Percentiles rank a stretch among this genome's conserved stretches.
Conservation (phyloP, 306 rosid species). For the Inga laurina region DNA sequence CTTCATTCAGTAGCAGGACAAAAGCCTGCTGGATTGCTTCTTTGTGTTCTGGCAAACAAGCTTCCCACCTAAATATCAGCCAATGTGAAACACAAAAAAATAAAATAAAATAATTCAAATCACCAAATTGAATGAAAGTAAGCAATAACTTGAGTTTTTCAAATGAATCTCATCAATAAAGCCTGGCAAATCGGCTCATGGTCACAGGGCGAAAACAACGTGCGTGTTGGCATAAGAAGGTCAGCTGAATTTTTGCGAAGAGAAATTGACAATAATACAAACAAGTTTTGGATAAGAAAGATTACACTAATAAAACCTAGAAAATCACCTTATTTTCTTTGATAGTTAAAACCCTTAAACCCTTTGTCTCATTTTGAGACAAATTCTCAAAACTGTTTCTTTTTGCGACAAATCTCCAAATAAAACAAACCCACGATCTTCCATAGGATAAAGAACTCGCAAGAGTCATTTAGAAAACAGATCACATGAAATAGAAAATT, state of each 20-base stretch:
- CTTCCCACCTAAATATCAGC: neutral
- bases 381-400: neutral
- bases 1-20: neutral
- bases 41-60: neutral
- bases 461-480: neutral
- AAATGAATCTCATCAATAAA: neutral
- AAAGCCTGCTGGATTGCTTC: neutral
- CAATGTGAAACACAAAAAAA: neutral
- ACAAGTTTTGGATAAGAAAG: constrained; percentile 18
- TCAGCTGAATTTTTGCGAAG: neutral
- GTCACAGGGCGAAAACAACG: neutral
- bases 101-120: neutral
- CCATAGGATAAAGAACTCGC: neutral
- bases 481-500: no score
- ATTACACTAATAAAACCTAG: neutral
- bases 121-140: neutral
- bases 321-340: neutral
- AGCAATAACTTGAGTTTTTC: neutral
- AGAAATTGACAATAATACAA: constrained; percentile 8
- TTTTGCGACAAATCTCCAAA: neutral
- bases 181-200: neutral
- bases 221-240: neutral
- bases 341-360: no score
- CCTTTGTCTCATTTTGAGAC: neutral
- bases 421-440: no score